Base-by-base conservation (phyloP, 2,329 filamentous ascomycete genomes). In the Rachicladosporium sp. region DNA sequence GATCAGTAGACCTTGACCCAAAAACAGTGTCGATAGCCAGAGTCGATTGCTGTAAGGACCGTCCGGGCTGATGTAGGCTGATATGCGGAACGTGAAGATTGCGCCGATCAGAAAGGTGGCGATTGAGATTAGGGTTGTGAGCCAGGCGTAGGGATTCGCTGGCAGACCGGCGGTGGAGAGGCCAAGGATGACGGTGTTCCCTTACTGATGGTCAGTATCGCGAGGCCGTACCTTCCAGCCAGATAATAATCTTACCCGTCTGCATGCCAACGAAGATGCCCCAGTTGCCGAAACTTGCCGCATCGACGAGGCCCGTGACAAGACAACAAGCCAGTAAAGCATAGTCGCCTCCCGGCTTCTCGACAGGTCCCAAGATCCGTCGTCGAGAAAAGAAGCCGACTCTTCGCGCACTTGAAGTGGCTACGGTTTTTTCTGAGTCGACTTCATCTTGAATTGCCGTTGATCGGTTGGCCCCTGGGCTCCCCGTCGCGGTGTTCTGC, bases 121-220 rank as follows among this genome's bases (percentile, higher is more conserved):
- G 46, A 76, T 71, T 38, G 74, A 76, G 44, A 66, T 59, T 13
- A 71, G 60, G 2, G 70, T 70, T 42, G 66, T 70, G 37, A 70
- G 58, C 71, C 68, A 75, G 39, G 68, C 72, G 40, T 63, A 63
- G 3, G 70, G 70, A 42, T 71, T 58, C n/a, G 60, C 61, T 13
- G 62, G 73, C 35, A 74, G 70, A 21, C 59, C 57, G 3, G 73
- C 68, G 9, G 72, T 69, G 40, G 73, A 74, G 13, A 79, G 69
- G n/a, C 71, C 74, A 31, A 79, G 64, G 58, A 78, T 77, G 49
- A 79, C 70, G 7, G 75, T 78, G 57, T 79, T 78, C 31, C 74
- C 74, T 63, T 60, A 19, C n/a, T 30, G 7, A 12, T 23, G 32
- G 37, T 42, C 29, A 43, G 40, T 10, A 6, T 11, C 5, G 8